phyloP scores from a whole-genome alignment of 345 rosid genomes.

The Eucalyptus erythrocorys region DNA sequence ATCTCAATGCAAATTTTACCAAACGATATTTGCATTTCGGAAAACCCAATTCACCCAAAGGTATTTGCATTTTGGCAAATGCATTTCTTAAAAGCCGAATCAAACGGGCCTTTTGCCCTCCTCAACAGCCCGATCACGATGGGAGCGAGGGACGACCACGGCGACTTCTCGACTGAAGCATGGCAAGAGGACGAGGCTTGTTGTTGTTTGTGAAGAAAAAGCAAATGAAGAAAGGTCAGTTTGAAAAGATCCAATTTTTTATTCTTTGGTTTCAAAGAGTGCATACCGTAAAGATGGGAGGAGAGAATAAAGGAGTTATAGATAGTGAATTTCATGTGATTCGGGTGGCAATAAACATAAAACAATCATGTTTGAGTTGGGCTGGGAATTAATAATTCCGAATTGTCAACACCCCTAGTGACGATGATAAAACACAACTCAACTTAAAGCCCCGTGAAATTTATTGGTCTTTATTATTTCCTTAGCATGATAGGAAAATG shows the following conservation, averaged over 20 bases:
- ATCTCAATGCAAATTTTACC: too few species aligned
- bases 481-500: neutral
- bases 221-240: neutral
- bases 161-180: neutral
- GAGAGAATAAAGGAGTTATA: neutral
- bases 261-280: neutral
- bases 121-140: neutral
- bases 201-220: neutral
- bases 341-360: neutral
- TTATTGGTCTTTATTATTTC: neutral
- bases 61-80: too few species aligned
- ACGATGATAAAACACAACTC: neutral
- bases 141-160: neutral
- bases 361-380: neutral
- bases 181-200: neutral
- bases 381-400: neutral
- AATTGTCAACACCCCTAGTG: neutral
- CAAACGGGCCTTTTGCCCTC: too few species aligned
- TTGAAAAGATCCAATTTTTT: neutral
- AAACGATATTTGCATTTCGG: too few species aligned
- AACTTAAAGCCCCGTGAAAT: neutral
- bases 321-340: neutral
- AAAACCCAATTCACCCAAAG: too few species aligned
- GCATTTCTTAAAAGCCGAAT: too few species aligned
- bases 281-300: neutral